Evolutionary conservation across 2,329 filamentous ascomycete species (phyloP).

Genomic region (Ophiostoma populinum): DNA sequence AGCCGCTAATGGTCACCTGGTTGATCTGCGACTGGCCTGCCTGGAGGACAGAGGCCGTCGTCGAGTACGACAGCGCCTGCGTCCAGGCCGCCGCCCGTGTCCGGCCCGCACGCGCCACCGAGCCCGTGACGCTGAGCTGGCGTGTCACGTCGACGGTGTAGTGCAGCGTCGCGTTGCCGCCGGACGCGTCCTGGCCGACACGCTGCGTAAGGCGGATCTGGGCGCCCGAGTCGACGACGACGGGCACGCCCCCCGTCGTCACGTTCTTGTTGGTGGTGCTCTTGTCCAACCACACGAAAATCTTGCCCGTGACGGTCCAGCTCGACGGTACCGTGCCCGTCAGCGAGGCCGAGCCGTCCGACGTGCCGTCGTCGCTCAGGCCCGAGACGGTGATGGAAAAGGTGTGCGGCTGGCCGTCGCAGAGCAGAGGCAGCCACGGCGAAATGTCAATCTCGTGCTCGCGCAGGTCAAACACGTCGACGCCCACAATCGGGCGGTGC

Average conservation of each 20-base stretch:
- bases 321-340: constrained; percentile 41
- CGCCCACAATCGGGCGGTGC: constrained; percentile 62
- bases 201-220: constrained; percentile 26
- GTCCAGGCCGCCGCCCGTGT: constrained; percentile 29
- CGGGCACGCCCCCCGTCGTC: constrained; percentile 25
- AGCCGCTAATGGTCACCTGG: constrained; percentile 17
- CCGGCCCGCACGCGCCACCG: constrained; percentile 30
- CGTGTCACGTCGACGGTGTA: constrained; percentile 42
- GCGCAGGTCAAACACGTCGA: constrained; percentile 60
- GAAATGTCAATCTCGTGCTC: constrained; percentile 74
- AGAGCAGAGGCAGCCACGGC: constrained; percentile 53
- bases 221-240: constrained; percentile 17
- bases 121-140: constrained; percentile 33
- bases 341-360: constrained; percentile 21
- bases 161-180: constrained; percentile 39
- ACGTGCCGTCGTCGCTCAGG: constrained; percentile 35
- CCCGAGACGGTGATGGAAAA: constrained; percentile 54
- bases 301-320: constrained; percentile 64
- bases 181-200: constrained; percentile 27
- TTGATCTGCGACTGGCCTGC: constrained; percentile 25
- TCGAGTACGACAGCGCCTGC: constrained; percentile 37
- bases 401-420: constrained; percentile 44
- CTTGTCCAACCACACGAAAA: constrained; percentile 58
- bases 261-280: constrained; percentile 17
- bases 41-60: constrained; percentile 28